phyloP scores from a whole-genome alignment of 2,329 filamentous ascomycete species.

The Kalmusia sp. region DNA sequence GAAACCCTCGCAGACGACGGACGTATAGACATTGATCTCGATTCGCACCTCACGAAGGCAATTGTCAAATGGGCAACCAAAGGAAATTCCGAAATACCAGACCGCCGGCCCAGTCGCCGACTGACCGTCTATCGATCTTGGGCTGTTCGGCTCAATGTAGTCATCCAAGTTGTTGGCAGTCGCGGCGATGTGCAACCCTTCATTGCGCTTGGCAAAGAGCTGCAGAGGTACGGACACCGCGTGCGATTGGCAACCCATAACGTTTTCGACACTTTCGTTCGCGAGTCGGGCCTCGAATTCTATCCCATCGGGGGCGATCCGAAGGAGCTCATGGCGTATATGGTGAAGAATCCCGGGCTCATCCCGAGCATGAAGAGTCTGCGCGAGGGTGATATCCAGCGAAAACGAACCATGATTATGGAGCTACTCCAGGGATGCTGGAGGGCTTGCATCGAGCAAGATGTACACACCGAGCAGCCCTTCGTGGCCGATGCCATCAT shows the following conservation, averaged over 20 bases:
- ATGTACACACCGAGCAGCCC: conserved; percentile 53
- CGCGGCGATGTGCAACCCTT: conserved; percentile 67
- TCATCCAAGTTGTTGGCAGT: conserved; percentile 63
- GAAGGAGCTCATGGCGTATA: conserved; percentile 55
- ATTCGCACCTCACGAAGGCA: conserved; percentile 26
- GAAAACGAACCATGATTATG: conserved; percentile 33
- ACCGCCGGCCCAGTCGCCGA: background rate
- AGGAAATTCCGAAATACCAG: background rate
- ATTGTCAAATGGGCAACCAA: conserved; percentile 18
- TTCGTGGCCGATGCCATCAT: conserved; percentile 84
- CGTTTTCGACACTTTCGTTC: conserved; percentile 19
- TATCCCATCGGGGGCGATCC: conserved; percentile 41
- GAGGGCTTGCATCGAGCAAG: conserved; percentile 44
- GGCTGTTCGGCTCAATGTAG: conserved; percentile 53
- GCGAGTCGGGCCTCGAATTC: conserved; percentile 42
- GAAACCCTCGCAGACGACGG: conserved; percentile 35
- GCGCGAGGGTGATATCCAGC: conserved; percentile 38
- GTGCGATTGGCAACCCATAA: conserved; percentile 34
- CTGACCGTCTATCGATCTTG: background rate
- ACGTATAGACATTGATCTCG: conserved; percentile 33
- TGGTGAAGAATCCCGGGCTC: conserved; percentile 57
- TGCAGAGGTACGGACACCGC: conserved; percentile 39
- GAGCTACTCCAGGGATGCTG: conserved; percentile 42
- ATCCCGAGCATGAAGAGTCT: conserved; percentile 35
- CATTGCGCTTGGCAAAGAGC: conserved; percentile 60